Evolutionary conservation across 257 asterid genomes (phyloP).

Genomic region (Rehmannia glutinosa): DNA sequence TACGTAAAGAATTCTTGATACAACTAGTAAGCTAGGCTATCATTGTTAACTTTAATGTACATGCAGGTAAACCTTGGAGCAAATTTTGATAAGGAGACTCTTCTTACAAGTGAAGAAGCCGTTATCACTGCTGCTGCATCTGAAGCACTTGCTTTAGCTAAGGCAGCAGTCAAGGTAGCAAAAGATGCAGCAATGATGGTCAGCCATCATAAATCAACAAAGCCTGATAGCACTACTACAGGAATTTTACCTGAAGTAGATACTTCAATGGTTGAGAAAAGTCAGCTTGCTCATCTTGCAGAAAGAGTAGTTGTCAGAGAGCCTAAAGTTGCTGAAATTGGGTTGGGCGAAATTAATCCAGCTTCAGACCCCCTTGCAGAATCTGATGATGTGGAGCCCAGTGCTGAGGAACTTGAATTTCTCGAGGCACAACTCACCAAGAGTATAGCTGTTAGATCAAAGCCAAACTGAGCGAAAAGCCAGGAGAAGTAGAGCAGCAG

Average conservation of each 20-base stretch:
- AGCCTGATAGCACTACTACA: slow-evolving; percentile 17
- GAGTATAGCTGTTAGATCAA: slow-evolving; percentile 69
- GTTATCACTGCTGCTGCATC: slow-evolving; percentile 83
- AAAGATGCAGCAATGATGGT: slow-evolving; percentile 76
- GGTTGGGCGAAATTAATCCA: slow-evolving; percentile 23
- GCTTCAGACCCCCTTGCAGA: slow-evolving; percentile 26
- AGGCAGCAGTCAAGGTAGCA: slow-evolving; percentile 81
- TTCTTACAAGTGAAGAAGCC: slow-evolving; percentile 67
- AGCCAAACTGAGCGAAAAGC: slow-evolving; percentile 77
- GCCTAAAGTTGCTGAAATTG: slow-evolving; percentile 37
- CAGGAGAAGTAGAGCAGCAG: slow-evolving; percentile 68
- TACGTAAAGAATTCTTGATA: not conserved
- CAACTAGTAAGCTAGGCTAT: slow-evolving; percentile 3
- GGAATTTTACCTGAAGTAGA: slow-evolving; percentile 18
- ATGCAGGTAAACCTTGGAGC: slow-evolving; percentile 52
- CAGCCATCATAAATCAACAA: slow-evolving; percentile 26
- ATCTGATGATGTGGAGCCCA: slow-evolving; percentile 56
- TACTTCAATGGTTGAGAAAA: slow-evolving; percentile 22
- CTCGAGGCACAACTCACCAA: slow-evolving; percentile 48
- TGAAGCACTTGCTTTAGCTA: slow-evolving; percentile 89
- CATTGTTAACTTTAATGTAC: slow-evolving; percentile 17
- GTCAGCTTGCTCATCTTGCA: slow-evolving; percentile 20
- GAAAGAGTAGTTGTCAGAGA: slow-evolving; percentile 32
- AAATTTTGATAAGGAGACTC: slow-evolving; percentile 40
- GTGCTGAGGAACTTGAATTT: slow-evolving; percentile 64